Evolutionary conservation across 495 filamentous ascomycete genomes (phyloP).

Genomic region (Hypoxylon fragiforme): DNA sequence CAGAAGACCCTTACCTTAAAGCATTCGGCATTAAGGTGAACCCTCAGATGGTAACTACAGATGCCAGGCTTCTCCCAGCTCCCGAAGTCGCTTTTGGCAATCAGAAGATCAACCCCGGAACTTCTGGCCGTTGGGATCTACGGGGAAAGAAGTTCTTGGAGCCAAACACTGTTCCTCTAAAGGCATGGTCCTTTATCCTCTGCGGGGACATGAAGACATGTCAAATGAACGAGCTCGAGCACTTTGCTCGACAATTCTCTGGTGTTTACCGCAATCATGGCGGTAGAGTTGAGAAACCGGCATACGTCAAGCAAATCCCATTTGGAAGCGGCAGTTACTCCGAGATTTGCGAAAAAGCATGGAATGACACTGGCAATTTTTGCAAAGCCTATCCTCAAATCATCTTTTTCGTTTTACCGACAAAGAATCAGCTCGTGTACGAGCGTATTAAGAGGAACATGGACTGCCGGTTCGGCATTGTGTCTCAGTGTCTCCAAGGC

Average conservation of each 20-base stretch:
- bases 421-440: slow-evolving; percentile 68
- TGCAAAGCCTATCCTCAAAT: slow-evolving; percentile 55
- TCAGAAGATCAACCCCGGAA: slow-evolving; percentile 56
- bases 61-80: slow-evolving; percentile 70
- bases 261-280: slow-evolving; percentile 71
- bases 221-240: slow-evolving; percentile 48
- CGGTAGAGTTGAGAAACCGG: slow-evolving; percentile 51
- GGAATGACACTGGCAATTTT: slow-evolving; percentile 7
- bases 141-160: slow-evolving; percentile 73
- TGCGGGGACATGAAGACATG: slow-evolving; percentile 23
- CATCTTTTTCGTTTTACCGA: slow-evolving; percentile 70
- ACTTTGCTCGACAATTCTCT: slow-evolving; percentile 64
- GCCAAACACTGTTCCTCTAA: slow-evolving; percentile 60
- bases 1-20: slow-evolving; percentile 64
- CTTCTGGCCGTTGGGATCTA: slow-evolving; percentile 81
- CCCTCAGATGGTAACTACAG: slow-evolving; percentile 59
- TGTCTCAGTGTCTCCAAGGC: slow-evolving; percentile 71
- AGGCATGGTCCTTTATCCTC: slow-evolving; percentile 67
- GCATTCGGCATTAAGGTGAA: slow-evolving; percentile 71
- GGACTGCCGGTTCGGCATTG: slow-evolving; percentile 77
- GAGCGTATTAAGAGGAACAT: slow-evolving; percentile 77
- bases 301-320: not conserved
- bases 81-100: slow-evolving; percentile 70
- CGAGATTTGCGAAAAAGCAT: slow-evolving; percentile 31
- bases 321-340: slow-evolving; percentile 21